Evolutionary conservation across 306 rosid genomes (phyloP), one percentile per base, ranked within the genome.

Genomic region (Abrus precatorius): DNA sequence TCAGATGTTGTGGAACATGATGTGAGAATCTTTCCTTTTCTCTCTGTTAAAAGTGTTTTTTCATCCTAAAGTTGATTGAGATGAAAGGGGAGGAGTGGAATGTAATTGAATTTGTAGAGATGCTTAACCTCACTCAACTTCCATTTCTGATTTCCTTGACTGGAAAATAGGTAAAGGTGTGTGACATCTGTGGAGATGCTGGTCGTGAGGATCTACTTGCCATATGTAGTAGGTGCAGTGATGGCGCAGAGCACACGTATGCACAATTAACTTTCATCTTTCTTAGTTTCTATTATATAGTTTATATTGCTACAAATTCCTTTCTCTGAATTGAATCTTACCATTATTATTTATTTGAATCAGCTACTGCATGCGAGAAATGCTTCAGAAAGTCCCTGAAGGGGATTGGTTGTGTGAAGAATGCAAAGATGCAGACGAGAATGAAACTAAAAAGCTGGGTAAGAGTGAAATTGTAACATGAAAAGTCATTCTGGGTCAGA

Each of bases 231-330:
- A 89, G 92, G 84, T 95, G 98, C 84, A 90, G 88, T 40, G 98
- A 95, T 75, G 98, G 98, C n/a, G 98, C 98, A 50, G 98, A 95
- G 69, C 98, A 95, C 86, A 93, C 86, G 98, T 95, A 87, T 85
- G 97, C 76, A 53, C 64, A 70, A 66, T 48, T 68, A 52, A 29
- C 72, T 84, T 72, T 55, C 20, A 69, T 27, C n/a, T 28, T 36
- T 75, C 38, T 72, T 59, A 65, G 60, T 10, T 62, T 67, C 63
- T 53, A 32, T 36, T 36, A 36, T 36, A 2, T 36, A 36, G 40
- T 36, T 36, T 36, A 4, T 36, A 36, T 36, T 36, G 20, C 20
- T 20, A 20, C 20, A 20, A 20, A 20, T 20, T 20, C 20, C 20
- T 20, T 64, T 84, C 14, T 47, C 38, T 34, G 53, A 80, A 79